Percentiles rank a stretch among this genome's conserved stretches.
phyloP scores from a whole-genome alignment of 768 basidiomycete genomes.

The Rubroboletus pulcherrimus region DNA sequence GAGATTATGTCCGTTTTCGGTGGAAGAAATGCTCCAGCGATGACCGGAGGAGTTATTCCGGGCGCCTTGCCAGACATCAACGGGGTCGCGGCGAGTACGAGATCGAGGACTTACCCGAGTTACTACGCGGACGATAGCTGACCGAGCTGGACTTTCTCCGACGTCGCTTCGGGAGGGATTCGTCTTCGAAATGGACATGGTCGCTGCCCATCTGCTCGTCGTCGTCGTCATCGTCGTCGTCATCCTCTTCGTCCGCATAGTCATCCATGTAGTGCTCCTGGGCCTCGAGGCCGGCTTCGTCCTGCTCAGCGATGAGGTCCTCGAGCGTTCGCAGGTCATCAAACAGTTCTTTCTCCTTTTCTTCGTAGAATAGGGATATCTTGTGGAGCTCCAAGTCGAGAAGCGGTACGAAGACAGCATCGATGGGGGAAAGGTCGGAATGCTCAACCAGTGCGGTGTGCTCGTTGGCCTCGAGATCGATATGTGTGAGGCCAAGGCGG shows the following conservation, averaged over 20 bases:
- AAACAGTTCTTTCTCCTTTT: conserved; percentile 69
- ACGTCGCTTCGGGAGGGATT: conserved; percentile 26
- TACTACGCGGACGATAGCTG: conserved; percentile 22
- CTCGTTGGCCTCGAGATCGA: conserved; percentile 68
- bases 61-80: conserved; percentile 10
- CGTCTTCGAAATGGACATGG: conserved; percentile 26
- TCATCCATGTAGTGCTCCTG: conserved; percentile 51
- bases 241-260: conserved; percentile 50
- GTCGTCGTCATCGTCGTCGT: conserved; percentile 58
- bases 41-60: conserved; percentile 6
- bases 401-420: conserved; percentile 64
- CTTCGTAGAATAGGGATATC: conserved; percentile 73
- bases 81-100: background rate
- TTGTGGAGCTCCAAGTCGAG: conserved; percentile 82
- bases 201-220: conserved; percentile 23
- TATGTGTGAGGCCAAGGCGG: conserved; percentile 36
- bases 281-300: conserved; percentile 51
- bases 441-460: conserved; percentile 50
- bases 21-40: conserved; percentile 47
- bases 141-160: conserved; percentile 36
- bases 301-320: conserved; percentile 53
- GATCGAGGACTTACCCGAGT: conserved; percentile 14
- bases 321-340: conserved; percentile 59
- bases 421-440: conserved; percentile 37
- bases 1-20: conserved; percentile 36